Percentiles rank a stretch among this genome's conserved stretches.
These are phyloP conservation scores for Tremella mesenterica DNA, from an alignment of 768 basidiomycete genomes.

Conservation along the genomic window DNA sequence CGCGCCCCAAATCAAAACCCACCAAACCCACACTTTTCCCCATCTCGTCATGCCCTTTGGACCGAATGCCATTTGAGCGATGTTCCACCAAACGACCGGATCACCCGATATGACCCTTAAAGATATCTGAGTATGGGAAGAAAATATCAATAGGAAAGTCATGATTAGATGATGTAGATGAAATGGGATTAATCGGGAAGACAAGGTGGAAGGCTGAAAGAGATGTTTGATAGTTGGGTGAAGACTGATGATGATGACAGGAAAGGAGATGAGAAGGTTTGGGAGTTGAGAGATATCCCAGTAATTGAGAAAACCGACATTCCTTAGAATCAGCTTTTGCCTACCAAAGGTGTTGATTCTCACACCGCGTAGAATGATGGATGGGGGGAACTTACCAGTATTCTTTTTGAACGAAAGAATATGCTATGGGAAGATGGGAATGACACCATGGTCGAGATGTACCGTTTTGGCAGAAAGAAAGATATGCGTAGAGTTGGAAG, in stretches of 20 bases:
- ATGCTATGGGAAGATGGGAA: conserved; percentile 58
- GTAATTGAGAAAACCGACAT: conserved; percentile 72
- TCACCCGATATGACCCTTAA: conserved; percentile 67
- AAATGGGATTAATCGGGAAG: conserved; percentile 55
- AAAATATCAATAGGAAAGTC: conserved; percentile 59
- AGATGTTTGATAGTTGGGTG: conserved; percentile 45
- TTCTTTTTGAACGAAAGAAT: conserved; percentile 65
- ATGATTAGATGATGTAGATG: conserved; percentile 63
- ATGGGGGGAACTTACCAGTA: conserved; percentile 63
- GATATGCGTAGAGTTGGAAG: conserved; percentile 64
- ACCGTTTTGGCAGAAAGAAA: conserved; percentile 53
- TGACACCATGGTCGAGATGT: conserved; percentile 60
- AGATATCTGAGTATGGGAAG: conserved; percentile 78
- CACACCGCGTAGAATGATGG: neutral
- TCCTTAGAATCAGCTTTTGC: conserved; percentile 46
- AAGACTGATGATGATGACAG: conserved; percentile 53
- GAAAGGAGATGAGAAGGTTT: conserved; percentile 72
- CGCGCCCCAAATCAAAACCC: conserved; percentile 70
- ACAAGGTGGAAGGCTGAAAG: neutral
- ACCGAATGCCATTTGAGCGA: conserved; percentile 55
- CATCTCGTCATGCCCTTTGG: conserved; percentile 20
- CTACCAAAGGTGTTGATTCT: neutral
- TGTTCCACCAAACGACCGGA: conserved; percentile 78
- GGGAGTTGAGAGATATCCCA: conserved; percentile 77
- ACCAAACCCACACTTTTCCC: conserved; percentile 62